Percentiles rank a stretch among this genome's conserved stretches.
Evolutionary conservation across 1,139 yeast species (phyloP).

Genomic region (Eremothecium gossypii): DNA sequence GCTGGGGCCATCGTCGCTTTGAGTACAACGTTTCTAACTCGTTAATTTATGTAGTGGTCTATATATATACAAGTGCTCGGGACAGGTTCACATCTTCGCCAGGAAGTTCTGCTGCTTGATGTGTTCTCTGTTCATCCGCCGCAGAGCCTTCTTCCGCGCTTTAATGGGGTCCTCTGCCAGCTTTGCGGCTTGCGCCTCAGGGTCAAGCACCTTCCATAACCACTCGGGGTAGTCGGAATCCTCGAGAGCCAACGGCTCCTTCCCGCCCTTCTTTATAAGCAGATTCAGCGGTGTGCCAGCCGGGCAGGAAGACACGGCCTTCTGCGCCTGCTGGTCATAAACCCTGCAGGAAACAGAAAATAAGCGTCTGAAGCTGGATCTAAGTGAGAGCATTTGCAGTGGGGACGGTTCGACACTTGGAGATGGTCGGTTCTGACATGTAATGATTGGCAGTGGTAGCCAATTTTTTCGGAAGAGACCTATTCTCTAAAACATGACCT

Average conservation of each 20-base stretch:
- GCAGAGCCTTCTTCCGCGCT: constrained; percentile 59
- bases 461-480: no score
- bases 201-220: constrained; percentile 86
- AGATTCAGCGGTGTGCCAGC: constrained; percentile 80
- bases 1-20: no score
- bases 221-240: constrained; percentile 89
- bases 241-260: constrained; percentile 82
- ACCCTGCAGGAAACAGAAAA: not conserved
- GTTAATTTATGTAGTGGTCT: not conserved
- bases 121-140: constrained; percentile 55
- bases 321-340: constrained; percentile 4
- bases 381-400: no score
- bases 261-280: constrained; percentile 67
- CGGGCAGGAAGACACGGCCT: constrained; percentile 36
- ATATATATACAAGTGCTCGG: constrained; percentile 5
- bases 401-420: no score
- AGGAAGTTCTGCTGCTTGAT: constrained; percentile 77
- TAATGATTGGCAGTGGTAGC: no score
- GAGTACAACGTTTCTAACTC: no score
- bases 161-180: constrained; percentile 54
- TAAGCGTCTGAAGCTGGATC: no score
- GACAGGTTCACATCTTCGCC: constrained; percentile 14
- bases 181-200: constrained; percentile 29
- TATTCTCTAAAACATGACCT: no score
- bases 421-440: no score